Base-by-base conservation (phyloP, 139 green algal genomes). In the Haematococcus lacustris region DNA sequence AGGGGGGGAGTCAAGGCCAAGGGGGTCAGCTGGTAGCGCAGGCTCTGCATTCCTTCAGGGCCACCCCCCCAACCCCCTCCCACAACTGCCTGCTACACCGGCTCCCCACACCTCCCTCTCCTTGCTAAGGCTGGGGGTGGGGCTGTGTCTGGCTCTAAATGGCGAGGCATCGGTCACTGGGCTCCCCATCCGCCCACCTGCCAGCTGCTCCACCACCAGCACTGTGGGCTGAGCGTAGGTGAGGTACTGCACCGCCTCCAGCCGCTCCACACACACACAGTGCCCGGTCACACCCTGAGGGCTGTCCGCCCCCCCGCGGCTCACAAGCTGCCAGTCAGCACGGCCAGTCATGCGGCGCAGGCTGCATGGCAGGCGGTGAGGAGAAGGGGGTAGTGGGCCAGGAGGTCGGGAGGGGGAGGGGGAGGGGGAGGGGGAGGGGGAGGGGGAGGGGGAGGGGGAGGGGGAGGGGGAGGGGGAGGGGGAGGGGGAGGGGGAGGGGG, bases 171-270 rank as follows among this genome's bases (percentile, higher is more conserved):
- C 33, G 6, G 43, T 43, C 26, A 51, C 23, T 50, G 26, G 43
- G 9, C 9, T 17, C 9, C 43, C 9, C 68, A 5, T 3, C 43
- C 28, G 21, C 78, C 26, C 73, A 70, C 93, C 83, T 23, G 67
- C 80, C 28, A 95, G 83, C 0, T 64, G 39, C 34, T 83, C 68
- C 38, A 89, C 79, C 53, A 96, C 68, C 70, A 96, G 71, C n/a
- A 96, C 71, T 0, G 88, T 94, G 33, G 89, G 76, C 62, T 84
- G 47, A 1, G 4, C 2, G 47, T 80, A 83, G 7, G 38, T 41
- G 13, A 76, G 34, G 37, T 85, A 67, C 64, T 88, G 83, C 60
- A 93, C 86, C 2, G 71, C 72, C 30, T 51, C 71, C 61, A 95
- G 79, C 0, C 71, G 51, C 1, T 70, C 39, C 62, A 88, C 83